Evolutionary conservation across 768 basidiomycete species (phyloP), one percentile per base, ranked within the genome.

Genomic region (Naematelia encephala): DNA sequence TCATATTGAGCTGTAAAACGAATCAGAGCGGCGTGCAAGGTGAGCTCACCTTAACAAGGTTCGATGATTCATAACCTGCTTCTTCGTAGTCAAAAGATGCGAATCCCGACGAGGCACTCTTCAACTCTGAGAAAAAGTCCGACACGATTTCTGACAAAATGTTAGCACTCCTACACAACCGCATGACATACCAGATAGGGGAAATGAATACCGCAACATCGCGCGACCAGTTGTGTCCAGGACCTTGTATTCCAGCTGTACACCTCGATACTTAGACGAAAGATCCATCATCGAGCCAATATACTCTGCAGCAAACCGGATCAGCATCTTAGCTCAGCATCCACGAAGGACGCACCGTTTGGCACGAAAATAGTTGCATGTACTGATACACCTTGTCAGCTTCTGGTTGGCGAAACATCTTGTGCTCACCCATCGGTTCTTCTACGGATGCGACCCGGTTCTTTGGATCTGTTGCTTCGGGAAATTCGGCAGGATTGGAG

Each of bases 261-360:
- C 84, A 1, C 87, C 94, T 48, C 96, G 85, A 71, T 89, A 90
- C 3, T 83, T 81, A 74, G 85, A 89, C 73, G 92, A 96, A 1
- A 98, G 82, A 42, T 90, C 88, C 88, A 98, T 93, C 87, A 99
- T 92, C 46, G 88, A 87, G 5, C 94, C 94, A 29, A 96, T 86
- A 73, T 91, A 93, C 62, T 90, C 91, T 91, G 65, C 26, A 48
- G 22, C 21, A 43, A 27, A 30, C 50, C 61, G 53, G n/a, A 47
- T 23, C 56, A 28, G 54, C 53, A 10, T 59, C n/a, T 14, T 12
- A 54, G n/a, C 30, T 50, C 51, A 25, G 47, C 22, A 42, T 28
- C n/a, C 46, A 25, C 27, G 55, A 22, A 30, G 11, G 11, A 59
- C 79, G 58, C 61, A 90, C 90, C 89, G 82, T 94, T 87, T 2